Conservation (phyloP, 352 stramenopile genomes). For the Pythium phragmitis region DNA sequence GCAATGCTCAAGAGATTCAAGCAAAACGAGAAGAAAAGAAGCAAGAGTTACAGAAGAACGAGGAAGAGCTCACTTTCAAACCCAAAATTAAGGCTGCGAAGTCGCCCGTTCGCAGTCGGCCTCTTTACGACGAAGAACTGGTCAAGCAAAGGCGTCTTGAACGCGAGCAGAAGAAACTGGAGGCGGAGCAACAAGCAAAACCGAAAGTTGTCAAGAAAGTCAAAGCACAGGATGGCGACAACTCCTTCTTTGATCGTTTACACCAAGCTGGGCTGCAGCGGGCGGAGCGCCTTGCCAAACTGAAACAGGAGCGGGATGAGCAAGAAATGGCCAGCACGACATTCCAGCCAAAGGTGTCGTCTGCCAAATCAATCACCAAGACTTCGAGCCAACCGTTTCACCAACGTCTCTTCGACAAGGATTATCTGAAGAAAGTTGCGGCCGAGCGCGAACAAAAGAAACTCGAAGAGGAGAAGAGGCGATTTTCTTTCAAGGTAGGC, state of each 20-base stretch:
- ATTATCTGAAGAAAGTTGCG: conserved; percentile 63
- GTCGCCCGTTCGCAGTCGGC: conserved; percentile 48
- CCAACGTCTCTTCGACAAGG: conserved; percentile 76
- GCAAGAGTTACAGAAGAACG: conserved; percentile 49
- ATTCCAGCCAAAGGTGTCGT: conserved; percentile 65
- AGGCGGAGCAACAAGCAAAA: conserved; percentile 59
- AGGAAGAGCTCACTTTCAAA: conserved; percentile 73
- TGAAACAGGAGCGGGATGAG: conserved; percentile 67
- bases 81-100: conserved; percentile 71
- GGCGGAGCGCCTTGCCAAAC: conserved; percentile 54
- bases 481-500: conserved; percentile 73
- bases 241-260: conserved; percentile 62
- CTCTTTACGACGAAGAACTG: conserved; percentile 70
- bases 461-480: conserved; percentile 61
- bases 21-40: conserved; percentile 72
- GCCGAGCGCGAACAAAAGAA: conserved; percentile 71
- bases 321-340: conserved; percentile 54
- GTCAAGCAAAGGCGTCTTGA: conserved; percentile 68
- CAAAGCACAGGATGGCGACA: conserved; percentile 34
- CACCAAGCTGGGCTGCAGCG: conserved; percentile 66
- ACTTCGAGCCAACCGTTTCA: conserved; percentile 63
- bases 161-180: conserved; percentile 72
- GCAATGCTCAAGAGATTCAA: conserved; percentile 61
- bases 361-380: conserved; percentile 12
- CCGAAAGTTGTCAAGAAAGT: conserved; percentile 59